These are phyloP conservation scores for Oryza punctata DNA, from an alignment of 176 grass and related monocot species.

Conservation along the genomic window DNA sequence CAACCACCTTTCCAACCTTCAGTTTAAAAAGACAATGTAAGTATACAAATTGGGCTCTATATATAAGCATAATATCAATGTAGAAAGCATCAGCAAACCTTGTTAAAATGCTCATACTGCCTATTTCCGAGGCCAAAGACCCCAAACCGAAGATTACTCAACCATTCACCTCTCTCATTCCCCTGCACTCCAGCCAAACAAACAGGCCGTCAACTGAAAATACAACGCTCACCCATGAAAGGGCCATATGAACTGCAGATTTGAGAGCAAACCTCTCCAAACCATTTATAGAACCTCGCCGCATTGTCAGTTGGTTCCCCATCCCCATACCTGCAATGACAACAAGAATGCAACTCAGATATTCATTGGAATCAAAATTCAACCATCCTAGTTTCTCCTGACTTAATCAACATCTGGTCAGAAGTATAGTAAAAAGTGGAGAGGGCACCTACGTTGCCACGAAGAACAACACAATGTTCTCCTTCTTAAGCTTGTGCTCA, in stretches of 20 bases:
- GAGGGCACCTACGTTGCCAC: slow-evolving; percentile 72
- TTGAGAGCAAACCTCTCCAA: slow-evolving; percentile 48
- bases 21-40: slow-evolving; percentile 2
- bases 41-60: neutral
- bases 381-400: neutral
- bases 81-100: slow-evolving; percentile 54
- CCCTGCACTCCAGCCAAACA: slow-evolving; percentile 32
- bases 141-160: slow-evolving; percentile 59
- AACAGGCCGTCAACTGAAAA: neutral
- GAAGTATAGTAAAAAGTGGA: neutral
- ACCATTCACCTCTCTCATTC: slow-evolving; percentile 62
- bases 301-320: slow-evolving; percentile 94
- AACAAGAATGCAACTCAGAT: slow-evolving; percentile 1
- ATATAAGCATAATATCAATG: neutral
- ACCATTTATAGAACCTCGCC: slow-evolving; percentile 84
- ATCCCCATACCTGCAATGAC: slow-evolving; percentile 67
- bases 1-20: slow-evolving; percentile 78
- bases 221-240: neutral
- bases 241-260: neutral
- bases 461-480: slow-evolving; percentile 77
- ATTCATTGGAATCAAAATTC: neutral
- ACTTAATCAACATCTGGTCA: neutral
- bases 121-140: slow-evolving; percentile 86
- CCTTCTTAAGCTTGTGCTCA: slow-evolving; percentile 88
- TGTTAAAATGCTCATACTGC: slow-evolving; percentile 96